Evolutionary conservation across 148 eudicot genomes (phyloP), one percentile per base, ranked within the genome.

Genomic region (Diospyros lotus): DNA sequence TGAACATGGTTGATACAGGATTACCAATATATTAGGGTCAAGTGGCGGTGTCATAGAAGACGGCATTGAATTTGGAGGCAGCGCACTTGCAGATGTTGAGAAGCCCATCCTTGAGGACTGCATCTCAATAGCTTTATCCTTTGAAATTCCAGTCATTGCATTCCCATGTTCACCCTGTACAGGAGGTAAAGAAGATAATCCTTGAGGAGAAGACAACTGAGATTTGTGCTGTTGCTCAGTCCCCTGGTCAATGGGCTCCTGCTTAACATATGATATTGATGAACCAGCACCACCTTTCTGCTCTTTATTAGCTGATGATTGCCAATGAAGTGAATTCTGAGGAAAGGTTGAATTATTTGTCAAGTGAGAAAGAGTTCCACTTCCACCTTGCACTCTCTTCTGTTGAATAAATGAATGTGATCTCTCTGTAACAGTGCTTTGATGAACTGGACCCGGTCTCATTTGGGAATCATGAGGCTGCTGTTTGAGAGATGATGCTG

Each of bases 371-470:
- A 78, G 60, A 64, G 78, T 60, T 69, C 81, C 84, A 62, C 84
- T 60, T 69, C 81, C 84, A 62, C 84, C 79, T n/a, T 82, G 86
- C 68, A 76, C 75, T 82, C 86, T 82, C 68, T 83, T 88, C 4
- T 80, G 69, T 44, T 86, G 92, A 74, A 61, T 81, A 66, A 79
- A 72, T 53, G 87, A 46, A 74, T 66, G 84, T 56, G 69, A 85
- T 81, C 82, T 83, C 68, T 86, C 87, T 75, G 82, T 69, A 81
- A 80, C 81, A 76, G 82, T 79, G 72, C 76, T 86, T 75, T 86
- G 96, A 76, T 84, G 89, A 58, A 81, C 68, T 69, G 87, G 87
- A 76, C 59, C 86, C 77, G 82, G 92, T 79, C 91, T 85, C 77
- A 78, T 74, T 72, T 82, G 87, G 42, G 87, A 61, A 80, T 84